A percentile compares a stretch with the other conserved stretches of the same genome.
Conservation (phyloP, 1,284 basidiomycete genomes). For the Phellopilus nigrolimitatus region DNA sequence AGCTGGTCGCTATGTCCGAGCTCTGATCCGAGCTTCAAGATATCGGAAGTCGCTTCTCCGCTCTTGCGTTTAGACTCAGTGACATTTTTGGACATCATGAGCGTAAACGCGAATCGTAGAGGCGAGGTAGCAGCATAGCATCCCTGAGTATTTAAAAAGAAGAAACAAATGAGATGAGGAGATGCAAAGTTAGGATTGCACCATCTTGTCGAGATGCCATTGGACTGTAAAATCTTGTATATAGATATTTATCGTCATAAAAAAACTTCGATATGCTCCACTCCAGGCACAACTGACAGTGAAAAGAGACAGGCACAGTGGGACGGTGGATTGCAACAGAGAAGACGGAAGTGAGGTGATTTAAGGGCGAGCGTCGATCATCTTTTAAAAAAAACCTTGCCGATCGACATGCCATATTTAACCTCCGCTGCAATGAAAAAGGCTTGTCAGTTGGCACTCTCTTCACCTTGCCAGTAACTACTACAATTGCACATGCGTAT, state of each 20-base stretch:
- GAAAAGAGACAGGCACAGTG: background rate
- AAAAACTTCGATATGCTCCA: too few species aligned
- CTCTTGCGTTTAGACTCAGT: background rate
- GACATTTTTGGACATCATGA: background rate
- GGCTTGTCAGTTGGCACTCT: too few species aligned
- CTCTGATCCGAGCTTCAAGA: background rate
- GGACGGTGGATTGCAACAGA: background rate
- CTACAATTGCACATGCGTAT: too few species aligned
- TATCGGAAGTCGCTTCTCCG: background rate
- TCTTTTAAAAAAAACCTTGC: too few species aligned
- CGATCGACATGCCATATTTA: too few species aligned
- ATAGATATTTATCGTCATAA: too few species aligned
- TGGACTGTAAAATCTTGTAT: too few species aligned
- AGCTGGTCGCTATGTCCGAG: background rate
- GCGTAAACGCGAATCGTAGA: background rate
- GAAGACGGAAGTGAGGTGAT: background rate
- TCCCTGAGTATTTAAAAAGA: background rate
- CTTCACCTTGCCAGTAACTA: too few species aligned
- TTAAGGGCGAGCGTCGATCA: too few species aligned
- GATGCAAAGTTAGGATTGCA: background rate
- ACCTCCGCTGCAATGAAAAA: too few species aligned
- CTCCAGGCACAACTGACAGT: too few species aligned
- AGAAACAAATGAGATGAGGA: background rate
- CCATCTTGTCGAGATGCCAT: too few species aligned
- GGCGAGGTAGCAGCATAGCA: background rate